Evolutionary conservation across 2,329 filamentous ascomycete species (phyloP), one percentile per base, ranked within the genome.

Genomic region (Aspergillus ruber): DNA sequence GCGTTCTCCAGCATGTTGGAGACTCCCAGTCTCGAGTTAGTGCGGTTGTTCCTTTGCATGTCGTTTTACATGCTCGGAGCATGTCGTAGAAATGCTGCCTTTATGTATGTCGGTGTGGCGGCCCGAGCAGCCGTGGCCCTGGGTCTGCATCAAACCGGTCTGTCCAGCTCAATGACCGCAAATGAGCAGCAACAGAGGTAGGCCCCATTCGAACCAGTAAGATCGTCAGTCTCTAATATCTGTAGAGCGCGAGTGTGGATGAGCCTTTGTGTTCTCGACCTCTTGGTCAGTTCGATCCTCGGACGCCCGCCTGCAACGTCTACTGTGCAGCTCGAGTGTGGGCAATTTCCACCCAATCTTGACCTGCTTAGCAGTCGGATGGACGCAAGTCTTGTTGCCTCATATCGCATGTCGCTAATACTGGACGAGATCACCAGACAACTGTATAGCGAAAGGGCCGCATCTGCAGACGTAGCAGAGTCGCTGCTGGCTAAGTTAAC

Each of bases 51-150:
- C 50, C 60, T 80, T 0, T 65, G 82, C 13, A 77, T 82, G 74
- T 72, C 78, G 0, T 80, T 81, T 51, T 82, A 80, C 53, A 78
- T 81, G 73, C 69, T 81, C 3, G 78, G 77, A 0, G 76, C 77
- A 3, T 82, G 79, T 45, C 76, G 77, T 27, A 69, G 79, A 7
- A 82, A 82, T 47, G 72, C 80, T 0, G 80, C 80, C 0, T 84
- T 81, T 45, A 82, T 84, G 77, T 83, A 83, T 47, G 60, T 84
- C 2, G 80, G 80, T 0, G 74, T 83, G 7, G 80, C 81, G 1
- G 71, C 76, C 0, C 74, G 78, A 45, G 77, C 80, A 0, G 80
- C 81, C 0, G 74, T 77, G 3, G 77, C 79, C 0, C 56, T 84
- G 0, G 81, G 81, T 0, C 56, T 83, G 6, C 79, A 83, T 10